Evolutionary conservation across 306 rosid species (phyloP).

Genomic region (Mimosa pudica): DNA sequence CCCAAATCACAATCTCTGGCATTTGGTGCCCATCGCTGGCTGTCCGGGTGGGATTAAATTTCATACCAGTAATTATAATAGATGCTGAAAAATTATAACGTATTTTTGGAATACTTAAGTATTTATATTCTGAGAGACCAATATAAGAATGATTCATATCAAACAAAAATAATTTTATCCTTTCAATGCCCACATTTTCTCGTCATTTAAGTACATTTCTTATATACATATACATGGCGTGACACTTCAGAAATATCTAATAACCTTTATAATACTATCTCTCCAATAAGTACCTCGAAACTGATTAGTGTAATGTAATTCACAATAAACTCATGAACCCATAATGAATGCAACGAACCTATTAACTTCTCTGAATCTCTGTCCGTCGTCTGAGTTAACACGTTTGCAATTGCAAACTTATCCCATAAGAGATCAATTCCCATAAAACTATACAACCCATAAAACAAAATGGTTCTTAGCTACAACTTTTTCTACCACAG

Average conservation of each 20-base stretch:
- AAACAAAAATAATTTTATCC: neutral
- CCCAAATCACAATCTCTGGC: neutral
- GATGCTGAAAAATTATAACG: neutral
- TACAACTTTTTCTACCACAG: neutral
- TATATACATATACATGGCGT: neutral
- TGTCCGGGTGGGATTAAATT: neutral
- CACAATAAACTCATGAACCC: neutral
- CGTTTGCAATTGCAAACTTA: neutral
- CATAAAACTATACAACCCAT: conserved; percentile 16
- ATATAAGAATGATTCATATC: neutral
- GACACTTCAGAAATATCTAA: neutral
- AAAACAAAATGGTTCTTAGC: conserved; percentile 24
- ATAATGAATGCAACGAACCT: neutral
- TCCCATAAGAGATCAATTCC: neutral
- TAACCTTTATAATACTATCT: neutral
- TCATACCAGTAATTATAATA: neutral
- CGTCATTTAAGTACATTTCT: neutral
- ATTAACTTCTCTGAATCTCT: neutral
- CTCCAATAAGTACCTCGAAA: conserved; percentile 5
- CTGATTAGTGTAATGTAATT: neutral
- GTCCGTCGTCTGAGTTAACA: neutral
- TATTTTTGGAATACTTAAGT: neutral
- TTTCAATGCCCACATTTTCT: neutral
- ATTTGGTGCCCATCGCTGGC: neutral
- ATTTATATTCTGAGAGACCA: neutral